Evolutionary conservation across 2,329 filamentous ascomycete species (phyloP).

Genomic region (Lachnellula hyalina): DNA sequence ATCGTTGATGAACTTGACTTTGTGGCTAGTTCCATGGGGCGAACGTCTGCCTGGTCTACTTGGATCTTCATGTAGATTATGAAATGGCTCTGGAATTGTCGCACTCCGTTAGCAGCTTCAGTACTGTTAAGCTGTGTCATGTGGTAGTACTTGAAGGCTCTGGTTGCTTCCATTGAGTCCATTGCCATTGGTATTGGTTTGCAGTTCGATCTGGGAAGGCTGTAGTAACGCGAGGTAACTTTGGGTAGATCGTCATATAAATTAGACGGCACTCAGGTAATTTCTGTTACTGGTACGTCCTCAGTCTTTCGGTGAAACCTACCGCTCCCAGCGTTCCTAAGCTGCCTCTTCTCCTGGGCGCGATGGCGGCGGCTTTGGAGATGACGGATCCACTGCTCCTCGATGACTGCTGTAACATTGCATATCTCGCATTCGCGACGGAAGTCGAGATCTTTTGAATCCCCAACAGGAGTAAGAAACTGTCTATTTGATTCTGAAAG

Average conservation of each 20-base stretch:
- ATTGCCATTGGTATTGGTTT: neutral
- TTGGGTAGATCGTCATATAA: neutral
- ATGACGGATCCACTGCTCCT: constrained; percentile 46
- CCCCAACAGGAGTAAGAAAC: constrained; percentile 45
- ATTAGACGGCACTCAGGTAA: neutral
- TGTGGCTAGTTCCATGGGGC: too few species aligned
- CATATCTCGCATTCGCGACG: constrained; percentile 68
- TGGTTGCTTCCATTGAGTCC: neutral
- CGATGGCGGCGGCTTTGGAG: constrained; percentile 40
- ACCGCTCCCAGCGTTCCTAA: constrained; percentile 16
- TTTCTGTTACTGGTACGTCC: neutral
- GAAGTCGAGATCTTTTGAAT: constrained; percentile 40
- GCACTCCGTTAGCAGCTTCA: too few species aligned
- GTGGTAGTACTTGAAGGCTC: too few species aligned
- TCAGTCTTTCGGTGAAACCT: constrained; percentile 11
- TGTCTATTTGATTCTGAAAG: constrained; percentile 53
- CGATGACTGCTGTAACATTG: constrained; percentile 54
- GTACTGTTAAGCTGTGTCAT: too few species aligned
- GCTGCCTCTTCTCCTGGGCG: constrained; percentile 24
- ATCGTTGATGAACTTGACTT: too few species aligned
- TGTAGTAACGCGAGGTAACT: too few species aligned
- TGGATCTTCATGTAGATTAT: too few species aligned
- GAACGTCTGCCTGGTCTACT: too few species aligned
- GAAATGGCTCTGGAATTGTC: too few species aligned
- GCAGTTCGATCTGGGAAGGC: too few species aligned